Percentiles rank a stretch among this genome's conserved stretches.
These are phyloP conservation scores for Lactifluus pinguis DNA, from an alignment of 768 basidiomycete species.

Conservation along the genomic window DNA sequence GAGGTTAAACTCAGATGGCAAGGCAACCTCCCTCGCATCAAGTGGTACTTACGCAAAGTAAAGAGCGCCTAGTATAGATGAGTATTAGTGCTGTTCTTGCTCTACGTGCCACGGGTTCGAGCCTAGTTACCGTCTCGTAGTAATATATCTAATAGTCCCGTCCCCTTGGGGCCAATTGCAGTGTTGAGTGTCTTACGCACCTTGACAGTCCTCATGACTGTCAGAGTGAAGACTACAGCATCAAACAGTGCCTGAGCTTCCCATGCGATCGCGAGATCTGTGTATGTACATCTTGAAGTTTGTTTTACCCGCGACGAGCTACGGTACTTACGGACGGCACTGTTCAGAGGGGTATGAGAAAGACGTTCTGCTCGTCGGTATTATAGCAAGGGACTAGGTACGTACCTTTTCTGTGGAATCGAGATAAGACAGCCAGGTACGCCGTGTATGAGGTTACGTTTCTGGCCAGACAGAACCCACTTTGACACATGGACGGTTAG, in stretches of 20 bases:
- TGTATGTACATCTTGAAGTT: neutral
- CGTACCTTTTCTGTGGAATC: conserved; percentile 21
- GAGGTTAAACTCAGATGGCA: conserved; percentile 3
- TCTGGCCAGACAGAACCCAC: conserved; percentile 39
- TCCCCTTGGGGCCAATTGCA: conserved; percentile 20
- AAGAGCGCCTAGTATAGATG: conserved; percentile 36
- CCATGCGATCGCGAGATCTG: conserved; percentile 34
- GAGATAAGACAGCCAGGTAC: conserved; percentile 21
- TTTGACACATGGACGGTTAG: conserved; percentile 16
- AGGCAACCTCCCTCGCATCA: neutral
- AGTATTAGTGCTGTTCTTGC: neutral
- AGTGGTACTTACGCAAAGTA: conserved; percentile 43
- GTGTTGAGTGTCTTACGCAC: conserved; percentile 25
- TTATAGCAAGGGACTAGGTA: neutral
- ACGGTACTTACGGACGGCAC: conserved; percentile 20
- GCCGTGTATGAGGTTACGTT: neutral
- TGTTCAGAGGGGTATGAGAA: neutral
- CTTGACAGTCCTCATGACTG: conserved; percentile 35
- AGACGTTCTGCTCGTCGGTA: neutral
- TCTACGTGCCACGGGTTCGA: neutral
- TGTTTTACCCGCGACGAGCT: too few species aligned
- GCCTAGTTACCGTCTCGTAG: conserved; percentile 44
- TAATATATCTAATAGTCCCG: conserved; percentile 34
- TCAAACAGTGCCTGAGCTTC: conserved; percentile 45
- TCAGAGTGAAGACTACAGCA: conserved; percentile 37